A percentile compares a stretch with the other conserved stretches of the same genome.
phyloP scores from a whole-genome alignment of 176 grass and related monocot genomes.

The Lolium rigidum region DNA sequence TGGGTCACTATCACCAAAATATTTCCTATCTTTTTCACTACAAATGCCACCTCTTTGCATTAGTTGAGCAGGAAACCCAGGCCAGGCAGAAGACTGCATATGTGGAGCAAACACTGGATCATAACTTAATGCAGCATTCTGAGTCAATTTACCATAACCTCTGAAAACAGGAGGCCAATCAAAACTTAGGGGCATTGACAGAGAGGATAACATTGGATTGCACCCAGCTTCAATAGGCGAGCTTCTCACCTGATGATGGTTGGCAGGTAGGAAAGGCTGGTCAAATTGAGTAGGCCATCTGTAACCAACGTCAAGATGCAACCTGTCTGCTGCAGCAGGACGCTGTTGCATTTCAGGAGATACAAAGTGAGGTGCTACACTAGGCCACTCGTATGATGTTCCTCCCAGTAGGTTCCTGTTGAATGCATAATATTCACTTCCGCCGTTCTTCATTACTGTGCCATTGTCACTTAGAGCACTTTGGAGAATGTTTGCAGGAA shows the following conservation, averaged over 20 bases:
- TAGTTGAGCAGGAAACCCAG: constrained; percentile 64
- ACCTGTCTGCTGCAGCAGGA: constrained; percentile 70
- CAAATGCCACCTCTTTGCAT: constrained; percentile 63
- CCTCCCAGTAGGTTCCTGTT: constrained; percentile 64
- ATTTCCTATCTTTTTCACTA: constrained; percentile 61
- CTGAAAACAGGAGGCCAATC: constrained; percentile 97
- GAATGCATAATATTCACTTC: constrained; percentile 58
- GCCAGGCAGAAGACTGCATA: constrained; percentile 70
- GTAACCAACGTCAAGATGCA: constrained; percentile 87
- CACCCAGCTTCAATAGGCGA: constrained; percentile 58
- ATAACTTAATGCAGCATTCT: constrained; percentile 67
- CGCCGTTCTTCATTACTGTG: constrained; percentile 54
- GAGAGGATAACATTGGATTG: constrained; percentile 68
- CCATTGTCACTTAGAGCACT: constrained; percentile 47
- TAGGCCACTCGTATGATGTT: constrained; percentile 75
- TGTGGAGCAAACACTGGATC: constrained; percentile 69
- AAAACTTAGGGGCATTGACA: constrained; percentile 82
- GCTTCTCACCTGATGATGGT: constrained; percentile 73
- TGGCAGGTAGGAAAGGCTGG: constrained; percentile 67
- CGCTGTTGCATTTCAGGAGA: constrained; percentile 66
- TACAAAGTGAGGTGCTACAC: constrained; percentile 61
- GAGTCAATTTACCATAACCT: constrained; percentile 66
- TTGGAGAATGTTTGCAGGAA: constrained; percentile 50
- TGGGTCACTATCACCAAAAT: constrained; percentile 60
- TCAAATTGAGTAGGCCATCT: constrained; percentile 70